These are phyloP conservation scores for Ustilago xerochloae DNA, from an alignment of 1,284 basidiomycete species.

Conservation along the genomic window DNA sequence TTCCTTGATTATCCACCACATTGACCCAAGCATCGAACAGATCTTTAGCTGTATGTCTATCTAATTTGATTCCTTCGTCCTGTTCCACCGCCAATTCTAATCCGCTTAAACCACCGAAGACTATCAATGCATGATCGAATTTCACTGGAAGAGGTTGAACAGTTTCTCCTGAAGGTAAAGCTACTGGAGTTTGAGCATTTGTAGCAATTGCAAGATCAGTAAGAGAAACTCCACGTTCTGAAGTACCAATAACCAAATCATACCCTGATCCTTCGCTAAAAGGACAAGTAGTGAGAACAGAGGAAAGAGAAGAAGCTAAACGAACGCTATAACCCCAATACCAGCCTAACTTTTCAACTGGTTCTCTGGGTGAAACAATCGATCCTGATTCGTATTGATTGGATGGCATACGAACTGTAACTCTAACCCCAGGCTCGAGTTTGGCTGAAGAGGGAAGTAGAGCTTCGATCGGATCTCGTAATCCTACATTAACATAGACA, in stretches of 20 bases:
- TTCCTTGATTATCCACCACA: conserved; percentile 63
- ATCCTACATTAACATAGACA: conserved; percentile 61
- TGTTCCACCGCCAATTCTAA: conserved; percentile 64
- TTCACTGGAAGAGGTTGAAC: conserved; percentile 9
- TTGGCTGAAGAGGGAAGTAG: not conserved
- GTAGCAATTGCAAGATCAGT: conserved; percentile 33
- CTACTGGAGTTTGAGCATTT: conserved; percentile 5
- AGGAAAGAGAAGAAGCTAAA: conserved; percentile 46
- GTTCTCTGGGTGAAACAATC: conserved; percentile 62
- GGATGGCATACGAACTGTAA: conserved; percentile 59
- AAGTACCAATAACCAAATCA: conserved; percentile 66
- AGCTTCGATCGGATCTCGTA: conserved; percentile 59
- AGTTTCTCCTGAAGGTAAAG: conserved; percentile 15
- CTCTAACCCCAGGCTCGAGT: conserved; percentile 47
- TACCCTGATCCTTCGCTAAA: conserved; percentile 33
- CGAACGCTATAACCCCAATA: conserved; percentile 68
- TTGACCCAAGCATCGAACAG: conserved; percentile 68
- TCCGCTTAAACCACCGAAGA: conserved; percentile 64
- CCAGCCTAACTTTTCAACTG: conserved; percentile 54
- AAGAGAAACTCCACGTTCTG: conserved; percentile 59
- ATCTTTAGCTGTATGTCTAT: conserved; percentile 54
- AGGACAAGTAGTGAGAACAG: conserved; percentile 46
- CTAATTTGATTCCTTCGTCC: conserved; percentile 53
- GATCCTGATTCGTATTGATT: conserved; percentile 1
- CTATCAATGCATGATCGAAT: conserved; percentile 59